These are phyloP conservation scores for Sphaerosporella brunnea DNA, from an alignment of 495 filamentous ascomycete genomes.

Conservation along the genomic window DNA sequence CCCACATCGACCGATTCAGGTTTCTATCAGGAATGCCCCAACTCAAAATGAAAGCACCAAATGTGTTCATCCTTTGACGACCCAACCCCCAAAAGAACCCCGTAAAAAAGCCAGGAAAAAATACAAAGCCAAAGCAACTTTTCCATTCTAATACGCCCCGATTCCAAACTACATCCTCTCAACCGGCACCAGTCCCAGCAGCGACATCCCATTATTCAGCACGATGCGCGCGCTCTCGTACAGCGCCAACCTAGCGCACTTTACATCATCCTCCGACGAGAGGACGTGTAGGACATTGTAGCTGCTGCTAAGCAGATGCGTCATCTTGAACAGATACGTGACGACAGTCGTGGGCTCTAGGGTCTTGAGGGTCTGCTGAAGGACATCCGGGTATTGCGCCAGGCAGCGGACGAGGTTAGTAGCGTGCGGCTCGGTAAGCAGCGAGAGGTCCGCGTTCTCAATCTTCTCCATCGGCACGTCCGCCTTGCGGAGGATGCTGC, in stretches of 20 bases:
- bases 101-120: too few species aligned
- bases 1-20: too few species aligned
- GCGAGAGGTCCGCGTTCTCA: slow-evolving; percentile 37
- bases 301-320: slow-evolving; percentile 61
- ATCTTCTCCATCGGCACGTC: slow-evolving; percentile 30
- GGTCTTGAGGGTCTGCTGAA: slow-evolving; percentile 45
- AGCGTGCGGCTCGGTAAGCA: slow-evolving; percentile 43
- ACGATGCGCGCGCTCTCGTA: slow-evolving; percentile 66
- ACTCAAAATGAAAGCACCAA: too few species aligned
- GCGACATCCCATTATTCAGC: slow-evolving; percentile 64
- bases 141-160: neutral
- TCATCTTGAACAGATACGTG: slow-evolving; percentile 78
- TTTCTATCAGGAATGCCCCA: too few species aligned
- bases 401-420: slow-evolving; percentile 42
- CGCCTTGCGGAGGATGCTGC: slow-evolving; percentile 41
- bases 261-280: slow-evolving; percentile 50
- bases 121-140: neutral
- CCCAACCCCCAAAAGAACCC: too few species aligned
- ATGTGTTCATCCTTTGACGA: too few species aligned
- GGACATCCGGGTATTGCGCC: slow-evolving; percentile 46
- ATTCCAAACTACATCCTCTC: slow-evolving; percentile 32
- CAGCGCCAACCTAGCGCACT: slow-evolving; percentile 62
- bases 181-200: slow-evolving; percentile 64
- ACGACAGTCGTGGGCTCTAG: slow-evolving; percentile 51
- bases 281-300: slow-evolving; percentile 70